phyloP scores from a whole-genome alignment of 1,284 basidiomycete genomes.

The Apiotrichum akiyoshidainum region DNA sequence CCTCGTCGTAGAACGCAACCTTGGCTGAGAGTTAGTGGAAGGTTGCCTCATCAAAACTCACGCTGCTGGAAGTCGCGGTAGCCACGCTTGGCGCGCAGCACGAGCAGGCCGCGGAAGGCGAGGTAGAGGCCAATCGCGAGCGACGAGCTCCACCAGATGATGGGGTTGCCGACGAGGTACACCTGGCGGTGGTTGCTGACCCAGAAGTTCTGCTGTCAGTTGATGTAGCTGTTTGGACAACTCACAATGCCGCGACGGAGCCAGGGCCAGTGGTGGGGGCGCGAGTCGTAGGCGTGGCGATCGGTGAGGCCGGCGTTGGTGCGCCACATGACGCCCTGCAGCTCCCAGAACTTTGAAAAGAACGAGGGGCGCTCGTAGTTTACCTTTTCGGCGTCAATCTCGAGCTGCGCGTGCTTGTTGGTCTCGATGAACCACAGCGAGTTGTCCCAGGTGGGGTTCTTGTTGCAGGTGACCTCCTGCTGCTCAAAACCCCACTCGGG shows the following conservation, averaged over 20 bases:
- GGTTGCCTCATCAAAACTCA: slow-evolving; percentile 55
- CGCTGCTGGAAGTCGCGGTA: slow-evolving; percentile 87
- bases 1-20: slow-evolving; percentile 84
- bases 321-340: slow-evolving; percentile 96
- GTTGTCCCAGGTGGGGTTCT: slow-evolving; percentile 85
- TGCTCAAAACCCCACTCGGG: slow-evolving; percentile 98
- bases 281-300: slow-evolving; percentile 88
- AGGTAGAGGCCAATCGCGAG: slow-evolving; percentile 68
- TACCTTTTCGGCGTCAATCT: slow-evolving; percentile 68
- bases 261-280: slow-evolving; percentile 83
- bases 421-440: slow-evolving; percentile 96
- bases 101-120: slow-evolving; percentile 67
- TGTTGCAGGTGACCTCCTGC: slow-evolving; percentile 95
- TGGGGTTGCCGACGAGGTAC: slow-evolving; percentile 90
- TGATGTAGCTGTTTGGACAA: neutral
- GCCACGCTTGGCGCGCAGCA: slow-evolving; percentile 85
- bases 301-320: slow-evolving; percentile 95
- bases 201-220: slow-evolving; percentile 72
- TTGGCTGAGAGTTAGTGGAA: slow-evolving; percentile 59
- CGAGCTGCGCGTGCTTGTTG: slow-evolving; percentile 66
- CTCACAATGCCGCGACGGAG: slow-evolving; percentile 75
- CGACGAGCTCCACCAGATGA: slow-evolving; percentile 85
- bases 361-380: slow-evolving; percentile 87
- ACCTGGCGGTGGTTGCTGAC: slow-evolving; percentile 93
- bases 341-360: slow-evolving; percentile 82